Base-by-base conservation (phyloP, 1,284 basidiomycete species). In the Veloporphyrellus conicus region DNA sequence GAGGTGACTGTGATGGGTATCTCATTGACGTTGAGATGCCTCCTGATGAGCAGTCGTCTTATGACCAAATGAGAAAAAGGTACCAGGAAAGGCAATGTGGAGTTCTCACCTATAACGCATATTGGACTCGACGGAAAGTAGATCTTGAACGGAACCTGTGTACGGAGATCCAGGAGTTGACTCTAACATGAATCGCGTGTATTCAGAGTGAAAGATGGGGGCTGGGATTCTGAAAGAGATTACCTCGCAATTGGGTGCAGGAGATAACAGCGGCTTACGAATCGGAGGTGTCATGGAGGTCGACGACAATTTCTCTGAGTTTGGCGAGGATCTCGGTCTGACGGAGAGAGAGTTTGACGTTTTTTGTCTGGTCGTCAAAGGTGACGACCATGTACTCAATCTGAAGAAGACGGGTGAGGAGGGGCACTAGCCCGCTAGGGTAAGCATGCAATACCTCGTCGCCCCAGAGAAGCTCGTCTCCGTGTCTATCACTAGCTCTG, bases 171-270 rank as follows among this genome's bases (percentile, higher is more conserved):
- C 96, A 0, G 96, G 96, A 1, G 95, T 99, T 9, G 92, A 93
- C 70, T 99, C 96, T 48, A 99, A 78, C 96, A 99, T 99, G 74
- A 91, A 99, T 34, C 94, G 82, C 41, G 95, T 96, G 71, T 95
- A 99, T 68, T 99, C 96, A 12, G 95, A 95, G 66, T 99, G 96
- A 66, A 96, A 99, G n/a, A 87, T 90, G 3, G 94, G 93, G 22
- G 92, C 79, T 18, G 81, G 75, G 31, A 81, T 72, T 41, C 89
- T 93, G 59, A 40, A 40, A 34, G 38, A 25, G 31, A 52, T 48
- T 47, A 45, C 51, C 39, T 44, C 20, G 22, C 45, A 40, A 45
- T 25, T 19, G 42, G 7, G 41, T 35, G 48, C 32, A 19, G 23
- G 45, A 27, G 38, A 40, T 29, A 12, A 27, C 27, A 15, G 23